Evolutionary conservation across 2,329 filamentous ascomycete species (phyloP), one percentile per base, ranked within the genome.

Genomic region (Stromatinia cepivora): DNA sequence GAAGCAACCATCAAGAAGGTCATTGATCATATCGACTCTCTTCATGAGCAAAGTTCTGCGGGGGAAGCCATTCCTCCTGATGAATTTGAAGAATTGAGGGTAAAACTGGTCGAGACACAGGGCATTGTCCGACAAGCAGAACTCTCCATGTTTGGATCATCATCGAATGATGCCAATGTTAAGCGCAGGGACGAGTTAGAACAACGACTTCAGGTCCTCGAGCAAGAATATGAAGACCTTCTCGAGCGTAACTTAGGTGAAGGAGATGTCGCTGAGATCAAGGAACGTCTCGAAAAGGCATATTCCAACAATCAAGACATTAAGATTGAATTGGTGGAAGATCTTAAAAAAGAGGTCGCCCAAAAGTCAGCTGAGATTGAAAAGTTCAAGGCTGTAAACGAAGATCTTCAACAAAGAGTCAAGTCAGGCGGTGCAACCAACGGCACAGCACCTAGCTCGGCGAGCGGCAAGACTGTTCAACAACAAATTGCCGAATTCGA

Each of bases 401-500:
- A 96, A 56, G 90, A 93, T 71, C 85, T 95, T 17, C 91, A 94
- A 79, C 86, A 87, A 75, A 87, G 89, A 72, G 84, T 91, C 78
- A 93, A 93, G 83, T 84, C 86, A 63, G 86, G 86, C 73, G 81
- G 81, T 46, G 84, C 83, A 25, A 85, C 89, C 36, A 92, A 89
- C 72, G 88, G 88, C 56, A 81, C 82, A 28, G 79, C 81, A 22
- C 82, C 83, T 59, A 81, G 84, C 65, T 81, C 90, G 78, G 83
- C 88, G 69, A 92, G 92, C 76, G 91, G 91, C 85, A 97, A 97
- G 86, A 96, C 93, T 17, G 88, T 98, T 57, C 93, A 97, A 79
- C 94, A 99, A 82, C 95, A 98, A 82, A 97, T 99, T 80, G 92
- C 94, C 70, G 95, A 99, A 79, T 99, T 99, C 76, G 95, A 99